phyloP scores from a whole-genome alignment of 2,329 filamentous ascomycete species.

The Sarocladiaceae sp. region DNA sequence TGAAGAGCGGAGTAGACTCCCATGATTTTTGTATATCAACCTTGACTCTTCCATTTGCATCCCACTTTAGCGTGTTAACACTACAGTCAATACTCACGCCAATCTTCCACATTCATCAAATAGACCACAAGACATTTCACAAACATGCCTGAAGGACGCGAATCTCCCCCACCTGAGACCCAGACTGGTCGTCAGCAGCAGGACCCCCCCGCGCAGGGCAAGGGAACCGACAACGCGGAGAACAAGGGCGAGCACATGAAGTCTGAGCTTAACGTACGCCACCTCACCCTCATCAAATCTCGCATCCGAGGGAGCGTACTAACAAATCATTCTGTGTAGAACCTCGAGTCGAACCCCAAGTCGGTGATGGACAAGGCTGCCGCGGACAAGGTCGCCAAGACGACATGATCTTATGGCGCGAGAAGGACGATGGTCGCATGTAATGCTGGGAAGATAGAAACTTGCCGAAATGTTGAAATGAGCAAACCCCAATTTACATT shows the following conservation, averaged over 20 bases:
- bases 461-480: too few species aligned
- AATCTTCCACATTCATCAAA: neutral
- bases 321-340: conserved; percentile 24
- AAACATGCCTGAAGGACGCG: conserved; percentile 66
- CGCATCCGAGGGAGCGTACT: neutral
- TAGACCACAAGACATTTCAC: conserved; percentile 18
- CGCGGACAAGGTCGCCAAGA: conserved; percentile 55
- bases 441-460: neutral
- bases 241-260: conserved; percentile 49
- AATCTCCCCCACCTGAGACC: conserved; percentile 69
- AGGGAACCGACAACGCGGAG: conserved; percentile 49
- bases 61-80: neutral
- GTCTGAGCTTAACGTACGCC: conserved; percentile 41
- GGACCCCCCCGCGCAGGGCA: conserved; percentile 49
- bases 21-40: neutral
- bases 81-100: neutral
- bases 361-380: conserved; percentile 55
- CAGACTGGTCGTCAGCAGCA: conserved; percentile 60
- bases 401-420: too few species aligned
- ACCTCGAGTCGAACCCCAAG: conserved; percentile 59
- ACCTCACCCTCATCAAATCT: neutral
- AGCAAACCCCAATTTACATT: too few species aligned
- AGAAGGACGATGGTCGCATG: neutral
- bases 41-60: neutral
- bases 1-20: neutral